phyloP scores from a whole-genome alignment of 495 filamentous ascomycete genomes.

The Lepidopterella palustris region DNA sequence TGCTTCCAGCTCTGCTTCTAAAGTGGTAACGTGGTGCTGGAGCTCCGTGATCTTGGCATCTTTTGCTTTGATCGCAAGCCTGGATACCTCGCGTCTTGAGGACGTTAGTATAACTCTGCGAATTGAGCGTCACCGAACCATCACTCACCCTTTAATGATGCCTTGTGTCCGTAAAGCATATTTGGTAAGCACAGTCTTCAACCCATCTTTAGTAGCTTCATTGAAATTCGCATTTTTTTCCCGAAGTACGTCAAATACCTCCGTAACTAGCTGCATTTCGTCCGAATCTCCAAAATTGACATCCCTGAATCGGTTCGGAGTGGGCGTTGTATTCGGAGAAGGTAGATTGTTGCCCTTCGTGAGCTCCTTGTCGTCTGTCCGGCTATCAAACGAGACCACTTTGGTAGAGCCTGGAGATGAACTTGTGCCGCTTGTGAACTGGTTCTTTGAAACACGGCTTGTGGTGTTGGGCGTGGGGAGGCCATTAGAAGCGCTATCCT shows the following conservation, averaged over 20 bases:
- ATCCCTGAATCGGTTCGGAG: constrained; percentile 42
- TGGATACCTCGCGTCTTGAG: constrained; percentile 48
- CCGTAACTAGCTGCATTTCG: constrained; percentile 42
- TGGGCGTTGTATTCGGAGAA: constrained; percentile 44
- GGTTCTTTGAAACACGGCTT: constrained; percentile 7
- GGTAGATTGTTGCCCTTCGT: constrained; percentile 14
- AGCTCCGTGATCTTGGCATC: constrained; percentile 53
- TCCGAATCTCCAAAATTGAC: constrained; percentile 17
- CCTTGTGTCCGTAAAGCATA: constrained; percentile 44
- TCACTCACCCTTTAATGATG: constrained; percentile 3
- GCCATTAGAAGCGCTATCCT: constrained; percentile 25
- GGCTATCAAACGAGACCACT: neutral
- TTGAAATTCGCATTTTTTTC: constrained; percentile 42
- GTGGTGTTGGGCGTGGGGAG: constrained; percentile 7
- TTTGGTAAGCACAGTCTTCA: constrained; percentile 46
- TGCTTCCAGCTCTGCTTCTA: constrained; percentile 49
- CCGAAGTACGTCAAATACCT: constrained; percentile 48
- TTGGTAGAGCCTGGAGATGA: constrained; percentile 20
- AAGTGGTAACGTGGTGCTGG: constrained; percentile 39
- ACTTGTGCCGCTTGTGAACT: constrained; percentile 26
- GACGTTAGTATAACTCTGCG: neutral
- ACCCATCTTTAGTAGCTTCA: constrained; percentile 22
- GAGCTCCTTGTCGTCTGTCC: neutral
- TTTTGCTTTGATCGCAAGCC: constrained; percentile 54
- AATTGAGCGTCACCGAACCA: neutral